A percentile compares a stretch with the other conserved stretches of the same genome.
phyloP scores from a whole-genome alignment of 2,329 filamentous ascomycete genomes.

The Fonsecaea erecta region DNA sequence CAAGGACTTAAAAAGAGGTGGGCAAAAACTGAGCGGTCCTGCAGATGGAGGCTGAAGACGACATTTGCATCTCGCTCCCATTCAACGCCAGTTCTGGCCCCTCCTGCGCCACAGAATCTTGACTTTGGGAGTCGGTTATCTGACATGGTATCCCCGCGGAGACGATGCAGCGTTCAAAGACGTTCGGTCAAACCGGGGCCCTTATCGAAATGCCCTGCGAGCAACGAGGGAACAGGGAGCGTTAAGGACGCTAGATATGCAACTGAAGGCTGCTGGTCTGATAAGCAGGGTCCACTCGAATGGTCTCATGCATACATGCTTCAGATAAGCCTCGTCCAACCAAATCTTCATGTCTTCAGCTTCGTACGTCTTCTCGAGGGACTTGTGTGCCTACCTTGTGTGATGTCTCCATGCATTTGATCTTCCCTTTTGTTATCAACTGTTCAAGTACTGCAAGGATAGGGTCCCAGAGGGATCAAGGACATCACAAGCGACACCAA shows the following conservation, averaged over 20 bases:
- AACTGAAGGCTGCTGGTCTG: constrained; percentile 9
- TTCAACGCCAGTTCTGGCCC: background rate
- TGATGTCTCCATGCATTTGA: background rate
- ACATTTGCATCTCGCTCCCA: background rate
- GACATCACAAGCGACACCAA: background rate
- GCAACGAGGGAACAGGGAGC: background rate
- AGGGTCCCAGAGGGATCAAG: background rate
- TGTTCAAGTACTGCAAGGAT: background rate
- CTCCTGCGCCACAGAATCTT: constrained; percentile 5
- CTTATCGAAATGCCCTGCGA: constrained; percentile 19
- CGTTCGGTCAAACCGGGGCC: background rate
- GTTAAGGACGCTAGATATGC: background rate
- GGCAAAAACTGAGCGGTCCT: background rate
- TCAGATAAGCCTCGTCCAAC: constrained; percentile 31
- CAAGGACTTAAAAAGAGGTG: background rate
- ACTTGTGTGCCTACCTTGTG: constrained; percentile 2
- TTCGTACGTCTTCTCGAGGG: background rate
- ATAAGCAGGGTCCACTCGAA: constrained; percentile 29
- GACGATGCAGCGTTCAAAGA: constrained; percentile 19
- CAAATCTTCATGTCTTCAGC: constrained; percentile 13
- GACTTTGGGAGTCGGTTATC: constrained; percentile 18
- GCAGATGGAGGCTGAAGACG: background rate
- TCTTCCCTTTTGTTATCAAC: background rate
- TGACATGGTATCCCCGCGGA: constrained; percentile 22
- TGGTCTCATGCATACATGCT: constrained; percentile 13